Evolutionary conservation across 345 rosid genomes (phyloP), one percentile per base, ranked within the genome.

Genomic region (Rhizophora mangle): DNA sequence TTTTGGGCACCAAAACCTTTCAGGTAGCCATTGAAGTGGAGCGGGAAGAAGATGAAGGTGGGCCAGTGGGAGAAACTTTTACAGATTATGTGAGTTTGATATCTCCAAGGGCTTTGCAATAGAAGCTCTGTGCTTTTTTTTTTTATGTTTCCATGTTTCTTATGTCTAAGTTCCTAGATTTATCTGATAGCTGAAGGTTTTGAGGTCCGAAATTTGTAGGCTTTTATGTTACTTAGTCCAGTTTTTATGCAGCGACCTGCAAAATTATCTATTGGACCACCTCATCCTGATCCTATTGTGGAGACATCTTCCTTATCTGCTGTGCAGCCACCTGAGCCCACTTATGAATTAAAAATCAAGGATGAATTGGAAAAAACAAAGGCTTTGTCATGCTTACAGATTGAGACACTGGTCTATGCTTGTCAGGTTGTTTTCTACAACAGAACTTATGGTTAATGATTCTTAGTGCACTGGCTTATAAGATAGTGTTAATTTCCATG

Each of bases 21-120:
- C 78, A 94, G 98, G 92, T 89, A 74, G 98, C 96, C 54, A 87
- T 89, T 76, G 97, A 94, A 74, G 97, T 94, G 78, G 98, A 94
- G 85, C 85, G 93, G 51, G 99, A 94, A 78, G 99, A 94, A 83
- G 99, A 94, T 81, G 99, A 84, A 87, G 99, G 98, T 72, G 98
- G 98, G 70, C 79, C 76, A 29, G 88, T 74, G 4, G 99, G 96
- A 70, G 99, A 94, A 80, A 94, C 99, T 46, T 94, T 94, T 74
- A 91, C 89, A 39, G 99, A 94, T 71, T 94, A 94, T 77, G 98
- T 94, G 79, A 91, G 95, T 84, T 57, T 70, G 34, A 3, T 46
- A 26, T 73, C 27, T 67, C 68, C 69, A 70, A 62, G 63, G 69
- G 54, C 51, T 65, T 60, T 52, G 34, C 27, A 6, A 63, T 54